Evolutionary conservation across 2,329 filamentous ascomycete species (phyloP).

Genomic region (Chaetomium sp.): DNA sequence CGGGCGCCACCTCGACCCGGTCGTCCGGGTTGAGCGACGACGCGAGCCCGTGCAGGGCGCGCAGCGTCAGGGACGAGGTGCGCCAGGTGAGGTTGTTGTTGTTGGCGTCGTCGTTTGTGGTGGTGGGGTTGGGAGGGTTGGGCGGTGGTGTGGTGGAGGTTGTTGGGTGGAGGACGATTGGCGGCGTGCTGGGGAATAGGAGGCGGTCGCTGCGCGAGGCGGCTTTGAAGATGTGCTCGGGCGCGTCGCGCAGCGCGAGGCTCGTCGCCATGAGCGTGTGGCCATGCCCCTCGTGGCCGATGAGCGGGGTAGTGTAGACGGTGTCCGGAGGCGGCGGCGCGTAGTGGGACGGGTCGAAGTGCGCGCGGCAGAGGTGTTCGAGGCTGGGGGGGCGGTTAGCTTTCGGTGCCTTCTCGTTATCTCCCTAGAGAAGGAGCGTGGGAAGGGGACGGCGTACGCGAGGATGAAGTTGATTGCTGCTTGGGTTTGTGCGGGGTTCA

Average conservation of each 20-base stretch:
- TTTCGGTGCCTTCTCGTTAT: neutral
- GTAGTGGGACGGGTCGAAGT: conserved; percentile 48
- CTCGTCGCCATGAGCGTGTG: conserved; percentile 51
- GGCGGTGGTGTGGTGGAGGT: neutral
- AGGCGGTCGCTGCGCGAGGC: conserved; percentile 2
- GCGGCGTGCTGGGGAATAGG: conserved; percentile 2
- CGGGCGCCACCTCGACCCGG: conserved; percentile 50
- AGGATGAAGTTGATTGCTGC: conserved; percentile 57
- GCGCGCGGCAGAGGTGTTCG: conserved; percentile 57
- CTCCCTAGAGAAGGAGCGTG: too few relatives aligned
- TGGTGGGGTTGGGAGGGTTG: neutral
- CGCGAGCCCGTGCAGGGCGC: conserved; percentile 49
- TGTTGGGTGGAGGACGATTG: neutral
- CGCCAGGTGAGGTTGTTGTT: conserved; percentile 42
- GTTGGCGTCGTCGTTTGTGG: neutral
- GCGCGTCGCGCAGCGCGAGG: conserved; percentile 46
- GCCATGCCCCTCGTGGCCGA: conserved; percentile 33
- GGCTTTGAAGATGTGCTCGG: conserved; percentile 17
- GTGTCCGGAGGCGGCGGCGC: conserved; percentile 39
- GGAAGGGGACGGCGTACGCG: conserved; percentile 44
- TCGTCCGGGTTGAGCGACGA: conserved; percentile 47
- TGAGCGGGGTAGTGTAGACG: conserved; percentile 33
- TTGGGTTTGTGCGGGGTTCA: conserved; percentile 47
- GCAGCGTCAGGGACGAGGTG: conserved; percentile 46
- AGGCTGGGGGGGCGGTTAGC: conserved; percentile 41